A percentile compares a stretch with the other conserved stretches of the same genome.
Conservation (phyloP, 257 asterid genomes). For the Solanum raphanifolium region DNA sequence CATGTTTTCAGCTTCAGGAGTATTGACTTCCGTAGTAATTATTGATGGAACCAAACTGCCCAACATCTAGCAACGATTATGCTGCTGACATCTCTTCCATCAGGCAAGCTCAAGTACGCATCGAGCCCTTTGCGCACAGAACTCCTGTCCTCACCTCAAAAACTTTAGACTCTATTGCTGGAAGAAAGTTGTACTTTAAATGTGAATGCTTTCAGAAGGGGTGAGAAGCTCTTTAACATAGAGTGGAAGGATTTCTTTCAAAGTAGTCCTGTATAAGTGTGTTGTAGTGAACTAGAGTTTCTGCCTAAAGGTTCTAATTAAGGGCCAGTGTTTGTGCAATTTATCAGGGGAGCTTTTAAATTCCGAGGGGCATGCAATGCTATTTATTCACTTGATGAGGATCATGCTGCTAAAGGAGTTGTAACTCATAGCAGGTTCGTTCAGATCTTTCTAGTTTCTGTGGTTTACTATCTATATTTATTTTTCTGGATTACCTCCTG, state of each 20-base stretch:
- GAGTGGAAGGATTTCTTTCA: background rate
- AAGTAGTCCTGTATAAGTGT: background rate
- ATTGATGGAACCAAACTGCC: slow-evolving; percentile 44
- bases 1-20: background rate
- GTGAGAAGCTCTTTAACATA: slow-evolving; percentile 29
- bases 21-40: background rate
- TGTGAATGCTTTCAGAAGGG: slow-evolving; percentile 97
- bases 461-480: background rate
- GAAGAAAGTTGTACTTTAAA: slow-evolving; percentile 67
- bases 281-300: background rate
- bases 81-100: slow-evolving; percentile 80
- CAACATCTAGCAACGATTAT: slow-evolving; percentile 25
- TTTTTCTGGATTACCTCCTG: slow-evolving; percentile 11
- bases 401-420: slow-evolving; percentile 75
- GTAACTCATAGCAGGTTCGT: slow-evolving; percentile 88
- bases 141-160: slow-evolving; percentile 73
- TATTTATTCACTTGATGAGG: slow-evolving; percentile 67
- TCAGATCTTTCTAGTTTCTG: background rate
- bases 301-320: background rate
- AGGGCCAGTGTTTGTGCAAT: background rate
- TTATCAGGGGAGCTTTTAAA: slow-evolving; percentile 79
- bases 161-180: slow-evolving; percentile 61
- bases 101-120: slow-evolving; percentile 57
- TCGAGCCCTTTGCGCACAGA: slow-evolving; percentile 38
- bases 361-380: slow-evolving; percentile 97